Evolutionary conservation across 176 grass and related monocot species (phyloP), one percentile per base, ranked within the genome.

Genomic region (Carex myosuroides): DNA sequence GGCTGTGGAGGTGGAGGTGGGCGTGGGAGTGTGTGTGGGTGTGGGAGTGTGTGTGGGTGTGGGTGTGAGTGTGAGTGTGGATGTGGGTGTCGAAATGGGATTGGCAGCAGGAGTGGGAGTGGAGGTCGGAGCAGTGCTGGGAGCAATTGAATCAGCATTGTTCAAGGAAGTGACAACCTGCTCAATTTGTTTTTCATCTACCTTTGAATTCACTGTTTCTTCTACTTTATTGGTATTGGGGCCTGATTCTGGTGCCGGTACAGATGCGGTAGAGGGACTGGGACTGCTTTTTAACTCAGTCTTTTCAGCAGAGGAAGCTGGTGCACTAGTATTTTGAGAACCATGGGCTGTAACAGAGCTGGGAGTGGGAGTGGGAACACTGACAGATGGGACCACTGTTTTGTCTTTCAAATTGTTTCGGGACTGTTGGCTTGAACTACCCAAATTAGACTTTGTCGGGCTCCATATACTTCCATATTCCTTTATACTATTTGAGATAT

Each of bases 391-490:
- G 53, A 48, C 75, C 84, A 55, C 75, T 20, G 33, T 20, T 77
- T 82, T 87, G 84, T 84, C 52, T 73, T 81, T 82, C 70, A 86
- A 86, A 74, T 84, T 71, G 69, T 77, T 89, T 81, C 79, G 87
- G 70, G 86, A 76, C 69, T 94, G 88, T 52, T 87, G 83, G 86
- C 84, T 87, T 17, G 1, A 76, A 83, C 39, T 79, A 73, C 39
- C 84, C 52, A 32, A 33, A 9, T 85, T 92, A 89, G 73, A 37
- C 79, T 70, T 84, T 16, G 80, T 87, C 69, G 86, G 72, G 88
- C 81, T 98, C 93, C 86, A 87, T 85, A 88, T 79, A 89, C 71
- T 84, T 80, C 66, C 88, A 64, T 59, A 88, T 63, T 92, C 90
- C 62, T 87, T 83, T 65, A 83, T 83, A 29, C 80, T 83, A 32